These are phyloP conservation scores for Boletus speciosus DNA, from an alignment of 768 basidiomycete species.

Conservation along the genomic window DNA sequence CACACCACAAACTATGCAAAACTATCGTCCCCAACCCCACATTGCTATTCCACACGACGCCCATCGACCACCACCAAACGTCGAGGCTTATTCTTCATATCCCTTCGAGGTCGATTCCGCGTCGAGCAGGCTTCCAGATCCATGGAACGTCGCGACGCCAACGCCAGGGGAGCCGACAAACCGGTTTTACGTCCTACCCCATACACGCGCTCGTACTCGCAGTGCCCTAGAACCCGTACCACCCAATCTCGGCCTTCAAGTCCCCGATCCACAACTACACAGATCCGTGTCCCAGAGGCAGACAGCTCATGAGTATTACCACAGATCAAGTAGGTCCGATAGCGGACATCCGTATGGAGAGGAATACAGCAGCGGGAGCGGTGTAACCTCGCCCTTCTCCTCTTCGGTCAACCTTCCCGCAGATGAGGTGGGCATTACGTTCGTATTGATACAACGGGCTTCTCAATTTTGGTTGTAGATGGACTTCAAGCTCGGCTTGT, in stretches of 20 bases:
- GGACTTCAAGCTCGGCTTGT: slow-evolving; percentile 22
- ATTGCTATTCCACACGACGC: slow-evolving; percentile 38
- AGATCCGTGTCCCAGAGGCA: slow-evolving; percentile 42
- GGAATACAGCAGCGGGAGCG: slow-evolving; percentile 15
- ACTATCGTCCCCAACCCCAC: slow-evolving; percentile 34
- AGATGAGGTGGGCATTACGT: slow-evolving; percentile 36
- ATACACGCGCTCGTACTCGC: slow-evolving; percentile 35
- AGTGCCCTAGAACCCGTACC: slow-evolving; percentile 34
- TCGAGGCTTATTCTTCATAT: slow-evolving; percentile 30
- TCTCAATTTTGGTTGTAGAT: slow-evolving; percentile 21
- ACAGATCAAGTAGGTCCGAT: slow-evolving; percentile 42
- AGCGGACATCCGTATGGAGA: slow-evolving; percentile 20
- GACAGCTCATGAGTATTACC: slow-evolving; percentile 27
- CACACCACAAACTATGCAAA: slow-evolving; percentile 17
- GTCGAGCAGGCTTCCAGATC: slow-evolving; percentile 23
- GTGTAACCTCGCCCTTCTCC: slow-evolving; percentile 34
- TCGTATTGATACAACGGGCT: slow-evolving; percentile 17
- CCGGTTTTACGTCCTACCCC: slow-evolving; percentile 19
- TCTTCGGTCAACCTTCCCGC: slow-evolving; percentile 33
- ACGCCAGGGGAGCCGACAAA: slow-evolving; percentile 22
- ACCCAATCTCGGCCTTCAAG: slow-evolving; percentile 35
- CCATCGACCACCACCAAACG: slow-evolving; percentile 30
- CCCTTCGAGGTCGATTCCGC: slow-evolving; percentile 28
- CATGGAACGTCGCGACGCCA: slow-evolving; percentile 35
- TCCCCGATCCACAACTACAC: slow-evolving; percentile 50